Evolutionary conservation across 441 rosid genomes (phyloP).

Genomic region (Melastoma candidum): DNA sequence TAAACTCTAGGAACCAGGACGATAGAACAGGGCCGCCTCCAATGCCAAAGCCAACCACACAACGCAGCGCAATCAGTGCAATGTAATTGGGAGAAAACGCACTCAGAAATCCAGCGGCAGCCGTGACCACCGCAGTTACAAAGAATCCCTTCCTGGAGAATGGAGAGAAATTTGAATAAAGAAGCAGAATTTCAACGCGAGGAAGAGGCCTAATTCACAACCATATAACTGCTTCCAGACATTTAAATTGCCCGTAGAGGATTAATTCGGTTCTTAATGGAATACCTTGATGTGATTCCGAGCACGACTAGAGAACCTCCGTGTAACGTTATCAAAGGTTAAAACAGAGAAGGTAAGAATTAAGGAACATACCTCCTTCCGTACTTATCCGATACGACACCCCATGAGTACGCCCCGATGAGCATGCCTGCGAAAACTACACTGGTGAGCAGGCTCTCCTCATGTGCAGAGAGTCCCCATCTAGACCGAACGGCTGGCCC

Average conservation of each 20-base stretch:
- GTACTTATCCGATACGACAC: slow-evolving; percentile 65
- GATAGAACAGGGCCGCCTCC: slow-evolving; percentile 94
- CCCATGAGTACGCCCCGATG: slow-evolving; percentile 87
- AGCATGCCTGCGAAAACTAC: slow-evolving; percentile 90
- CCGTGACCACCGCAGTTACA: slow-evolving; percentile 65
- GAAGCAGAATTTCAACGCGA: neutral
- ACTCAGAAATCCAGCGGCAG: slow-evolving; percentile 71
- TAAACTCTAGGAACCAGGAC: slow-evolving; percentile 90
- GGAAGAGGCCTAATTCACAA: neutral
- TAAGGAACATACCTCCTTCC: slow-evolving; percentile 60
- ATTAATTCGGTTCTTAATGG: too few species aligned
- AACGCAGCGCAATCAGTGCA: slow-evolving; percentile 47
- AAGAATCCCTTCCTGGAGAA: slow-evolving; percentile 76
- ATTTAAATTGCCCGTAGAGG: too few species aligned
- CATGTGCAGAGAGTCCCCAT: slow-evolving; percentile 65
- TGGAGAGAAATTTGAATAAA: slow-evolving; percentile 8
- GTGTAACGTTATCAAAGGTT: too few species aligned
- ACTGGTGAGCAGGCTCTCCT: slow-evolving; percentile 69
- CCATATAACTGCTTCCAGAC: too few species aligned
- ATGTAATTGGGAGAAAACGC: slow-evolving; percentile 62
- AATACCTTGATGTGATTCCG: too few species aligned
- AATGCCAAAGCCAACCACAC: slow-evolving; percentile 81
- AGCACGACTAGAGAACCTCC: neutral
- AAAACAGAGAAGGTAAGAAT: neutral
- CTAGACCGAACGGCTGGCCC: slow-evolving; percentile 72